phyloP scores from a whole-genome alignment of 495 filamentous ascomycete genomes.

The Neurospora terricola region DNA sequence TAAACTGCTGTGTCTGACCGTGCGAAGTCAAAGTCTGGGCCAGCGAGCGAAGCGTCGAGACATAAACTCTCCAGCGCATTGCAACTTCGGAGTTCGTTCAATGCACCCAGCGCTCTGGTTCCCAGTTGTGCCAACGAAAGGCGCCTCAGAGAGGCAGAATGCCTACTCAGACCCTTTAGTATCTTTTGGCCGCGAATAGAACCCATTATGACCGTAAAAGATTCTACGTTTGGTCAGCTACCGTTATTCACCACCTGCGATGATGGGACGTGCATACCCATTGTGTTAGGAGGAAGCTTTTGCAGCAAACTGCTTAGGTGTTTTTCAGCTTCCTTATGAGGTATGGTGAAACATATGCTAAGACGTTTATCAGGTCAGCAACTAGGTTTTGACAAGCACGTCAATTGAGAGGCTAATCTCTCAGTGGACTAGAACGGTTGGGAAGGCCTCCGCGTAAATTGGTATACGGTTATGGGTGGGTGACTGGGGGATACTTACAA shows the following conservation, averaged over 20 bases:
- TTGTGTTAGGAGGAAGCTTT: constrained; percentile 44
- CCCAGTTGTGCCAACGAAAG: constrained; percentile 45
- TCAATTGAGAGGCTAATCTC: neutral
- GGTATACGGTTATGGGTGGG: neutral
- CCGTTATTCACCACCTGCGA: too few relatives aligned
- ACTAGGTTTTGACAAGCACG: neutral
- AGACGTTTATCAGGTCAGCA: constrained; percentile 14
- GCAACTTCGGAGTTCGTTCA: constrained; percentile 40
- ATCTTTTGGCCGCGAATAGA: constrained; percentile 43
- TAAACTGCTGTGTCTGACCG: constrained; percentile 22
- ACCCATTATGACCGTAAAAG: constrained; percentile 46
- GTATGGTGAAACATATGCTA: constrained; percentile 36
- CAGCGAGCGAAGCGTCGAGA: constrained; percentile 13
- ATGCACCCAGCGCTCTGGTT: constrained; percentile 31
- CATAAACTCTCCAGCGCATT: constrained; percentile 41
- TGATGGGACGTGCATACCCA: constrained; percentile 22
- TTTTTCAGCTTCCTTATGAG: constrained; percentile 35
- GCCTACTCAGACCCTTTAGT: constrained; percentile 47
- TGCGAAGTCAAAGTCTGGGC: neutral
- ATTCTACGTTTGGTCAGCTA: constrained; percentile 11
- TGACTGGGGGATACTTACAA: constrained; percentile 22
- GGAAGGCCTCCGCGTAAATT: neutral
- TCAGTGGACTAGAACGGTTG: neutral
- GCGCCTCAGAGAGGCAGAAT: constrained; percentile 45
- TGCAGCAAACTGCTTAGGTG: constrained; percentile 49